A percentile compares a stretch with the other conserved stretches of the same genome.
phyloP scores from a whole-genome alignment of 176 grass and related monocot species.

The Dactylis glomerata region DNA sequence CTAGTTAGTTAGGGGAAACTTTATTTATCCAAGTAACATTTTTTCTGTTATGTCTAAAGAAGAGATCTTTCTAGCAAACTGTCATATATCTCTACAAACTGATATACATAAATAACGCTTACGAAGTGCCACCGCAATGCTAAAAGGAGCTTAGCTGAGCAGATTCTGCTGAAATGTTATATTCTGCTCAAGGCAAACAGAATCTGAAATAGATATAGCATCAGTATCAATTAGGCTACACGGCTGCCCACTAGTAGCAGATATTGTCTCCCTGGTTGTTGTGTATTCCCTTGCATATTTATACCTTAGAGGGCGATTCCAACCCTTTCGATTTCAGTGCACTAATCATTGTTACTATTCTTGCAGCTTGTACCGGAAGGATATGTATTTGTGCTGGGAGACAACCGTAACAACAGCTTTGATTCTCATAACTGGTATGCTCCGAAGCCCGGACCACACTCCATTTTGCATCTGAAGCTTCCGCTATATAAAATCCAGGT shows the following conservation, averaged over 20 bases:
- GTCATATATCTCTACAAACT: background rate
- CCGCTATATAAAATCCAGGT: background rate
- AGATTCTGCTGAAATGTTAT: background rate
- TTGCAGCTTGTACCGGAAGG: constrained; percentile 77
- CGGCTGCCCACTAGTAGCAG: background rate
- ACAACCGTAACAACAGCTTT: constrained; percentile 92
- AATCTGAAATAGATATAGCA: background rate
- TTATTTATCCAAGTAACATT: background rate
- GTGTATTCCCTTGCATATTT: background rate
- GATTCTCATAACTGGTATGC: constrained; percentile 90
- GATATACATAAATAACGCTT: background rate
- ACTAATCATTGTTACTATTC: background rate
- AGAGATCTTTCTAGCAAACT: background rate
- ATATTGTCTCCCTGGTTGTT: background rate
- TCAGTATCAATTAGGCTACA: background rate
- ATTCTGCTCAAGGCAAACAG: background rate
- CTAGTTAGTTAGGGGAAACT: background rate
- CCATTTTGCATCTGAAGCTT: background rate
- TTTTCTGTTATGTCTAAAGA: background rate
- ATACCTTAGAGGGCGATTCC: background rate
- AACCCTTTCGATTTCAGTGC: background rate
- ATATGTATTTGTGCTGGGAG: constrained; percentile 84
- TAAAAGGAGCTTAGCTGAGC: background rate
- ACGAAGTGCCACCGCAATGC: background rate
- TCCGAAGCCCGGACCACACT: background rate